These are phyloP conservation scores for Leccinum boreale DNA, from an alignment of 768 basidiomycete species.

Conservation along the genomic window DNA sequence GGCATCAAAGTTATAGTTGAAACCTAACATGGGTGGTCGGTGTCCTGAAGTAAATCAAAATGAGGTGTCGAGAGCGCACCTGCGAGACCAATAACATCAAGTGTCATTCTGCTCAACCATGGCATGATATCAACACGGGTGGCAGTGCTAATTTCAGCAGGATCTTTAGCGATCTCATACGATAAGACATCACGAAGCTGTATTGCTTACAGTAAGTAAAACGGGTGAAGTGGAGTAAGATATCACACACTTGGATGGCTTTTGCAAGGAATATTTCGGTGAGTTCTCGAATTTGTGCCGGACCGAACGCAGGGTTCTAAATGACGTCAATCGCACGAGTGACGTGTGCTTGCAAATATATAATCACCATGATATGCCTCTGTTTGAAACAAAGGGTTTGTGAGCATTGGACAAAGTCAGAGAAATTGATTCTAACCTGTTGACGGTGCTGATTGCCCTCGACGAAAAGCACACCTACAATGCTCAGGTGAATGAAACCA, in stretches of 20 bases:
- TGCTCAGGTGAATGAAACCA: neutral
- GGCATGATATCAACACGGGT: slow-evolving; percentile 29
- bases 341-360: neutral
- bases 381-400: neutral
- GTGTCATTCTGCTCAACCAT: slow-evolving; percentile 34
- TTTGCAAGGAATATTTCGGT: slow-evolving; percentile 57
- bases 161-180: slow-evolving; percentile 28
- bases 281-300: slow-evolving; percentile 52
- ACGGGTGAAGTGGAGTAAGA: neutral
- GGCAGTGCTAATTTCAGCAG: slow-evolving; percentile 1
- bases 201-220: neutral
- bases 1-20: slow-evolving; percentile 35
- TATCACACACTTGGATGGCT: slow-evolving; percentile 40
- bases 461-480: neutral
- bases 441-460: slow-evolving; percentile 32
- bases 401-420: neutral
- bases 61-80: slow-evolving; percentile 20
- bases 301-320: slow-evolving; percentile 64
- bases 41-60: neutral
- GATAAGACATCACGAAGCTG: slow-evolving; percentile 46
- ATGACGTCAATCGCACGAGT: neutral
- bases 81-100: slow-evolving; percentile 37
- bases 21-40: slow-evolving; percentile 24
- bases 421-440: slow-evolving; percentile 25
- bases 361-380: slow-evolving; percentile 27